Evolutionary conservation across 1,139 yeast species (phyloP).

Genomic region (Pneumocystis oryctolagi): DNA sequence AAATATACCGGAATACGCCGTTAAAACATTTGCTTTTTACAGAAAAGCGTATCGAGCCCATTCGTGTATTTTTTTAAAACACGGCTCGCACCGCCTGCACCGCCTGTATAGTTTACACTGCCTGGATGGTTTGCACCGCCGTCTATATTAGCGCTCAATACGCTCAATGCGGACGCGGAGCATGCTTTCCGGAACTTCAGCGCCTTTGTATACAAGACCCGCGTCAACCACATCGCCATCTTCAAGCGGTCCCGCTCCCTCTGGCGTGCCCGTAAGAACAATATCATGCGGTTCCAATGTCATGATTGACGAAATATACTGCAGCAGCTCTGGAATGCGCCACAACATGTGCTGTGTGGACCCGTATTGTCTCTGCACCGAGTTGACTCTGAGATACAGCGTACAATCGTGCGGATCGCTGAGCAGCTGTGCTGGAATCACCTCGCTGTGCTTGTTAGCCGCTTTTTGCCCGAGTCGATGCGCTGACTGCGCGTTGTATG

Average conservation of each 20-base stretch:
- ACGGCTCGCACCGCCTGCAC: too few species aligned
- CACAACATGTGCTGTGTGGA: conserved; percentile 74
- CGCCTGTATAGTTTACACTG: too few species aligned
- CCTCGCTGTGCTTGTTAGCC: too few species aligned
- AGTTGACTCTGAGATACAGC: conserved; percentile 56
- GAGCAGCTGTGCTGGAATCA: conserved; percentile 50
- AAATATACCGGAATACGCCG: too few species aligned
- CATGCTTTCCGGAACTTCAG: conserved; percentile 34
- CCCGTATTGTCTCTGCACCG: conserved; percentile 51
- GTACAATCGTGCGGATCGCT: conserved; percentile 62
- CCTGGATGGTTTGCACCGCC: background rate
- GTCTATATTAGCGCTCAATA: background rate
- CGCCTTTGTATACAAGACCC: conserved; percentile 40
- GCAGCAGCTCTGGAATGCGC: conserved; percentile 65
- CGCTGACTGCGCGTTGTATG: too few species aligned
- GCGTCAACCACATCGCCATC: conserved; percentile 72
- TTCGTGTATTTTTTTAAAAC: too few species aligned
- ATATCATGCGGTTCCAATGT: conserved; percentile 69
- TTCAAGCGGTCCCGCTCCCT: conserved; percentile 76
- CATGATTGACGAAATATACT: conserved; percentile 75
- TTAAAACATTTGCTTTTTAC: too few species aligned
- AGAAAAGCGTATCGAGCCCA: too few species aligned
- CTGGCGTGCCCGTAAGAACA: conserved; percentile 82
- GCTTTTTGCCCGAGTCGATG: too few species aligned
- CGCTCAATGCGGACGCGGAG: conserved; percentile 30